phyloP scores from a whole-genome alignment of 2,329 filamentous ascomycete genomes.

The Aaosphaeria arxii region DNA sequence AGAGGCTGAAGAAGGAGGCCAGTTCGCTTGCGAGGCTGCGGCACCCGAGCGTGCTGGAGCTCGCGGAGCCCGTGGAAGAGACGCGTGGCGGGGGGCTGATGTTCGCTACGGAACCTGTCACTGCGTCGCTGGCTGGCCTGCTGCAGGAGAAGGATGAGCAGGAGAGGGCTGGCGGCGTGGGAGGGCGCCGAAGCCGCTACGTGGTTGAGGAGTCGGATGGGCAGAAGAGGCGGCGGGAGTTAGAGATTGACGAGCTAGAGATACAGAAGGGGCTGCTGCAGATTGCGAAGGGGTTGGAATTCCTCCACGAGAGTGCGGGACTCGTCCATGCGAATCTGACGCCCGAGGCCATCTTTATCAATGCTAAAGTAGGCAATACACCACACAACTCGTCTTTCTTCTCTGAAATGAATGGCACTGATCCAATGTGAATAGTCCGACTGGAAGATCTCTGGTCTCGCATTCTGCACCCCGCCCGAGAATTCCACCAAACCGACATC shows the following conservation, averaged over 20 bases:
- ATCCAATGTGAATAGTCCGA: conserved; percentile 61
- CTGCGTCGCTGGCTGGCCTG: conserved; percentile 78
- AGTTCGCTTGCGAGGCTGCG: conserved; percentile 82
- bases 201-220: conserved; percentile 78
- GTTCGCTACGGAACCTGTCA: conserved; percentile 92
- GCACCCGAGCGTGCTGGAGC: conserved; percentile 87
- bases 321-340: conserved; percentile 93
- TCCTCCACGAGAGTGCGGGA: conserved; percentile 90
- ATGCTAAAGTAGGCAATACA: conserved; percentile 68
- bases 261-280: conserved; percentile 96
- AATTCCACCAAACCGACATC: conserved; percentile 71
- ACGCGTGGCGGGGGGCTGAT: conserved; percentile 87
- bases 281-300: conserved; percentile 90
- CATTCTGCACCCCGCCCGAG: conserved; percentile 81
- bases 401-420: conserved; percentile 22
- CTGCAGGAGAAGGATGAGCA: conserved; percentile 87
- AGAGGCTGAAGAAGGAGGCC: conserved; percentile 87
- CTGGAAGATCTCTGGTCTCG: conserved; percentile 96
- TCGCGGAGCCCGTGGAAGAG: conserved; percentile 93
- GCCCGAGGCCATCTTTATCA: conserved; percentile 89
- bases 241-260: conserved; percentile 95
- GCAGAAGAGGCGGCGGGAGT: conserved; percentile 66
- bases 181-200: conserved; percentile 72
- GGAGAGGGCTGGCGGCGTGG: conserved; percentile 66
- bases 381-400: conserved; percentile 1